Percentiles rank a stretch among this genome's conserved stretches.
Conservation (phyloP, 1,284 basidiomycete genomes). For the Phellopilus nigrolimitatus region DNA sequence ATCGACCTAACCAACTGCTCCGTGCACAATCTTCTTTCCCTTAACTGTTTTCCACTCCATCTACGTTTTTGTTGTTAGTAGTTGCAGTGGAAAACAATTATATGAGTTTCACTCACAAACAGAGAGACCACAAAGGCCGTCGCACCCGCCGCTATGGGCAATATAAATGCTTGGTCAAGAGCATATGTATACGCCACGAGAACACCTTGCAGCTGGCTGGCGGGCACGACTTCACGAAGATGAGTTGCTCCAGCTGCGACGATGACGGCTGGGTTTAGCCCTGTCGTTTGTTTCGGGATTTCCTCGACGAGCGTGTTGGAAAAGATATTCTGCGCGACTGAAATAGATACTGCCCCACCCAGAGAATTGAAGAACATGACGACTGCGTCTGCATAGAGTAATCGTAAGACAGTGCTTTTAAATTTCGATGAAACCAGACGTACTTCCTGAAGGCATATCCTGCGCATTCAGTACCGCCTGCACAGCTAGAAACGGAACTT, state of each 20-base stretch:
- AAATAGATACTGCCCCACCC: conserved; percentile 24
- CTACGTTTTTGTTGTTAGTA: not conserved
- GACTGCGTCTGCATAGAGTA: conserved; percentile 17
- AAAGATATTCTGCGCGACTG: conserved; percentile 26
- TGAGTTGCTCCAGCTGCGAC: conserved; percentile 20
- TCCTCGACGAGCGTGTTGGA: conserved; percentile 20
- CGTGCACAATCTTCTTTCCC: conserved; percentile 14
- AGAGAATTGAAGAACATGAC: conserved; percentile 24
- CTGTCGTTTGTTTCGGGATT: conserved; percentile 21
- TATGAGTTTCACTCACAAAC: conserved; percentile 10
- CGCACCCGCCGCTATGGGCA: conserved; percentile 17
- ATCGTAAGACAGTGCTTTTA: not conserved
- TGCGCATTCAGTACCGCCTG: conserved; percentile 17
- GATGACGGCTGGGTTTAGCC: conserved; percentile 18
- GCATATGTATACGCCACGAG: conserved; percentile 20
- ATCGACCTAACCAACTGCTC: too few relatives aligned
- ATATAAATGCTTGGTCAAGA: conserved; percentile 18
- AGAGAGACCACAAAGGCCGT: conserved; percentile 16
- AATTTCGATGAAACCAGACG: not conserved
- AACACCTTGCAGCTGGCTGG: conserved; percentile 20
- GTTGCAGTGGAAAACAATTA: not conserved
- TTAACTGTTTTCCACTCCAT: conserved; percentile 20
- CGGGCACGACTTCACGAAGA: conserved; percentile 18
- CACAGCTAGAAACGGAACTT: conserved; percentile 19
- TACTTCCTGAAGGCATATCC: conserved; percentile 19